A percentile compares a stretch with the other conserved stretches of the same genome.
phyloP scores from a whole-genome alignment of 805 yeast genomes.

The Yarrowia sp. region DNA sequence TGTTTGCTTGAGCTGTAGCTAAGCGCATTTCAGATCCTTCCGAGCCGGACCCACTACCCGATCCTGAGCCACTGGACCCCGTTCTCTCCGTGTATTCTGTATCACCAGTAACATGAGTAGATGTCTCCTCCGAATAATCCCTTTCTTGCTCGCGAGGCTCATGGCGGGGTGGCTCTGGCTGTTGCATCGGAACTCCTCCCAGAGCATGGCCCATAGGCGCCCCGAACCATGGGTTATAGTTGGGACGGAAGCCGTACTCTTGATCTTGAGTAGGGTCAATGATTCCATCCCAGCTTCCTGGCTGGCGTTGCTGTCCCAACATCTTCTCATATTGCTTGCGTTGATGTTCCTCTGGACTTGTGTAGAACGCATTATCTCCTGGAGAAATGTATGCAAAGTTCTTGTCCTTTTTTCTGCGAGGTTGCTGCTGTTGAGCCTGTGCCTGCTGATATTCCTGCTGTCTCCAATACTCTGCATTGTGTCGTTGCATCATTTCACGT shows the following conservation, averaged over 20 bases:
- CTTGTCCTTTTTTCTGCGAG: background rate
- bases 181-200: slow-evolving; percentile 5
- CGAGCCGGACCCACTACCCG: background rate
- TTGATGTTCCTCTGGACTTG: slow-evolving; percentile 8
- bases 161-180: background rate
- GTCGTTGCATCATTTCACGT: background rate
- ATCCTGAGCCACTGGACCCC: background rate
- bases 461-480: background rate
- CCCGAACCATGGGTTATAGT: slow-evolving; percentile 14
- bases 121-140: background rate
- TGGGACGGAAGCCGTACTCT: background rate
- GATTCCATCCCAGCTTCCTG: slow-evolving; percentile 22
- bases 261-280: slow-evolving; percentile 23
- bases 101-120: background rate
- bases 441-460: background rate
- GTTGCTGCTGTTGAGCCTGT: background rate
- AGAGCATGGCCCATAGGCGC: slow-evolving; percentile 6
- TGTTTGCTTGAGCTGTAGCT: background rate
- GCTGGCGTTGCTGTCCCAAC: background rate
- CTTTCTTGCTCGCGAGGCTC: background rate
- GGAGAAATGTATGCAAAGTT: slow-evolving; percentile 17
- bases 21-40: background rate
- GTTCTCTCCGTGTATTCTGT: background rate
- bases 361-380: slow-evolving; percentile 14
- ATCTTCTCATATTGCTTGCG: slow-evolving; percentile 10